phyloP scores from a whole-genome alignment of 345 rosid genomes.

The Citrus maxima region DNA sequence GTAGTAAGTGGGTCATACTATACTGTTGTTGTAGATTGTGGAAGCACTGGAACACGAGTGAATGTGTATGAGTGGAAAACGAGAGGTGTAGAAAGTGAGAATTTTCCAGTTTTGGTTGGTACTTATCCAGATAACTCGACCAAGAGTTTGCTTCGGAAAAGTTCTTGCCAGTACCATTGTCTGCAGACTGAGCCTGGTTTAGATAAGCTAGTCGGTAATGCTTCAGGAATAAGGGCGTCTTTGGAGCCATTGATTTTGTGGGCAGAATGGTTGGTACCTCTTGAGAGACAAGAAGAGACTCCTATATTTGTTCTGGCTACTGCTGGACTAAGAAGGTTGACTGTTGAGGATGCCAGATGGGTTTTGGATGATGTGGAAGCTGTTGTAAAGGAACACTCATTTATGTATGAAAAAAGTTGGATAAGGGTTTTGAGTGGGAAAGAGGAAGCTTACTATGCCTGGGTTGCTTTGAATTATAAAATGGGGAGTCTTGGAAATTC shows the following conservation, averaged over 20 bases:
- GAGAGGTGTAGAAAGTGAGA: slow-evolving; percentile 14
- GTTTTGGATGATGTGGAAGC: slow-evolving; percentile 42
- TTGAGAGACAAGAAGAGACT: slow-evolving; percentile 40
- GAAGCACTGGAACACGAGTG: slow-evolving; percentile 65
- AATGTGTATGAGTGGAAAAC: slow-evolving; percentile 48
- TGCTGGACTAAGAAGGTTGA: slow-evolving; percentile 55
- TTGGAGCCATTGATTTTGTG: slow-evolving; percentile 43
- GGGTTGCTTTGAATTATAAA: slow-evolving; percentile 59
- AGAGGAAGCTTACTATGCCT: slow-evolving; percentile 69
- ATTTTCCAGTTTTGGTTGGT: slow-evolving; percentile 38
- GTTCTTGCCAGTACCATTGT: slow-evolving; percentile 56
- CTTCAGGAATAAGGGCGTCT: slow-evolving; percentile 40
- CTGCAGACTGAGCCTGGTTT: slow-evolving; percentile 63
- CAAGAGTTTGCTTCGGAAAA: slow-evolving; percentile 8
- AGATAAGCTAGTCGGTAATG: slow-evolving; percentile 49
- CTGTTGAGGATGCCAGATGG: slow-evolving; percentile 27
- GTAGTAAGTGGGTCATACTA: slow-evolving; percentile 18
- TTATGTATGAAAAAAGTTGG: slow-evolving; percentile 37
- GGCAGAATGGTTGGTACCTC: slow-evolving; percentile 45
- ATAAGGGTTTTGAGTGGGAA: slow-evolving; percentile 55
- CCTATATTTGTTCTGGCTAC: slow-evolving; percentile 58
- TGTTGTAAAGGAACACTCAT: slow-evolving; percentile 38
- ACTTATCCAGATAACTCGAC: slow-evolving; percentile 39
- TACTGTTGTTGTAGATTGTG: slow-evolving; percentile 59
- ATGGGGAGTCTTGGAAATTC: slow-evolving; percentile 43